Conservation (phyloP, 495 filamentous ascomycete genomes). For the Oidiodendron maius region DNA sequence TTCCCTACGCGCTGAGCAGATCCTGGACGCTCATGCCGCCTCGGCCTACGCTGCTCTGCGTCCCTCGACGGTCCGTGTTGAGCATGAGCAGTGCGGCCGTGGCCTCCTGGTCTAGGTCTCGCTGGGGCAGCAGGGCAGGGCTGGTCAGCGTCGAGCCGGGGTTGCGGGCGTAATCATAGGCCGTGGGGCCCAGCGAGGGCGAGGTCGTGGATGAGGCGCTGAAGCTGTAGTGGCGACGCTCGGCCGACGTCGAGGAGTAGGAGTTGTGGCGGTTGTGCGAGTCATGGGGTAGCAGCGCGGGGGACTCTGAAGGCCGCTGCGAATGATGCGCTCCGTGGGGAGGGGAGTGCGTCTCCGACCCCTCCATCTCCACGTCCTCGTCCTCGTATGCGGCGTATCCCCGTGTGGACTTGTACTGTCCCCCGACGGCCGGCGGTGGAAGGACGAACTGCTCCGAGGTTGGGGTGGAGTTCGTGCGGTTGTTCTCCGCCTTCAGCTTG, state of each 20-base stretch:
- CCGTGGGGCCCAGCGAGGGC: constrained; percentile 37
- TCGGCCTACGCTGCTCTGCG: constrained; percentile 16
- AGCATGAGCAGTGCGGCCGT: constrained; percentile 77
- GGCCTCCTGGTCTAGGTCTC: constrained; percentile 65
- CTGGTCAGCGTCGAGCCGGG: constrained; percentile 33
- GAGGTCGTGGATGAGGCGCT: constrained; percentile 39
- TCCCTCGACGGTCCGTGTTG: constrained; percentile 57
- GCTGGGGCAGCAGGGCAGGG: constrained; percentile 35
- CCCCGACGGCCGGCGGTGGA: constrained; percentile 17
- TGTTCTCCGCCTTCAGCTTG: constrained; percentile 65
- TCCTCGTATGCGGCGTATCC: constrained; percentile 14
- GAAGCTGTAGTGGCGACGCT: constrained; percentile 39
- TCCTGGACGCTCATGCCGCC: constrained; percentile 75
- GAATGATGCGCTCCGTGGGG: constrained; percentile 23
- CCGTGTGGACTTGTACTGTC: constrained; percentile 13
- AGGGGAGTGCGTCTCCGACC: constrained; percentile 17
- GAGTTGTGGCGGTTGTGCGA: constrained; percentile 35
- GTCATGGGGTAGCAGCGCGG: constrained; percentile 38
- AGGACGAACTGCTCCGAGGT: constrained; percentile 20
- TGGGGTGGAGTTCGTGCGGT: constrained; percentile 20
- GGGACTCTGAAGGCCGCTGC: constrained; percentile 41
- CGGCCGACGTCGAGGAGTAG: constrained; percentile 35
- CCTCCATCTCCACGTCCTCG: constrained; percentile 42
- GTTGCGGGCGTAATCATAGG: constrained; percentile 25
- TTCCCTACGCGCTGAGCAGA: constrained; percentile 61